Percentiles rank a stretch among this genome's conserved stretches.
These are phyloP conservation scores for Taphrina communis DNA, from an alignment of 1,139 yeast genomes.

Conservation along the genomic window DNA sequence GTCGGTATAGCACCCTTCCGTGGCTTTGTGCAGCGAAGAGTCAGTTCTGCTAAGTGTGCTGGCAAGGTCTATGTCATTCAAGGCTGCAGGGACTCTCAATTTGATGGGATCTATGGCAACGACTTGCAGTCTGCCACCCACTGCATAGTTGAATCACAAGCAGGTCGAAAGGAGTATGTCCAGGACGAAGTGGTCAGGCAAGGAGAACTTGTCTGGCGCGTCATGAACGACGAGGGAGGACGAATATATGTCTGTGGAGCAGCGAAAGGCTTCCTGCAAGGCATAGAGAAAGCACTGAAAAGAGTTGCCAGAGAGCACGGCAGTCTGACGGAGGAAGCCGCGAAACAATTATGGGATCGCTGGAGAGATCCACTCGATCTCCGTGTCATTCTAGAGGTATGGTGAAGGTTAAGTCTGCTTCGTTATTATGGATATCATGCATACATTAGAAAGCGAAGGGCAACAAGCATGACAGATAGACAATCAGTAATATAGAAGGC, in stretches of 20 bases:
- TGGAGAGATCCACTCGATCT: conserved; percentile 43
- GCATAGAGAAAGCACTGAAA: conserved; percentile 68
- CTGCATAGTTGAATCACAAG: conserved; percentile 64
- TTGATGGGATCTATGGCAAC: conserved; percentile 75
- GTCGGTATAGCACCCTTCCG: conserved; percentile 50
- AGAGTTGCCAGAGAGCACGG: conserved; percentile 61
- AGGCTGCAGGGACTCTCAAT: conserved; percentile 72
- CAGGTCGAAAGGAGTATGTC: conserved; percentile 67
- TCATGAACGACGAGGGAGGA: conserved; percentile 67
- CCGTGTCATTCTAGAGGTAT: conserved; percentile 39
- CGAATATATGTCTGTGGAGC: conserved; percentile 86
- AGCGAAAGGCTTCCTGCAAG: conserved; percentile 83
- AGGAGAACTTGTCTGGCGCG: conserved; percentile 58
- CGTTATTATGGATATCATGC: background rate
- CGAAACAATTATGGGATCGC: conserved; percentile 57
- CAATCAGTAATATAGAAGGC: no score
- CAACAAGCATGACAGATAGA: background rate
- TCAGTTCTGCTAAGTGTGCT: conserved; percentile 46
- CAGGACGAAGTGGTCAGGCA: conserved; percentile 69
- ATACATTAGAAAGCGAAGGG: background rate
- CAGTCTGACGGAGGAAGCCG: conserved; percentile 60
- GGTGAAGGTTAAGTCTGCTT: conserved; percentile 5
- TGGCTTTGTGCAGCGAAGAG: conserved; percentile 49
- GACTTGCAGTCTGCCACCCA: conserved; percentile 62
- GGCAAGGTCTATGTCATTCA: conserved; percentile 69